phyloP scores from a whole-genome alignment of 225 moss, liverwort and hornwort species.

The Marchantia polymorpha region DNA sequence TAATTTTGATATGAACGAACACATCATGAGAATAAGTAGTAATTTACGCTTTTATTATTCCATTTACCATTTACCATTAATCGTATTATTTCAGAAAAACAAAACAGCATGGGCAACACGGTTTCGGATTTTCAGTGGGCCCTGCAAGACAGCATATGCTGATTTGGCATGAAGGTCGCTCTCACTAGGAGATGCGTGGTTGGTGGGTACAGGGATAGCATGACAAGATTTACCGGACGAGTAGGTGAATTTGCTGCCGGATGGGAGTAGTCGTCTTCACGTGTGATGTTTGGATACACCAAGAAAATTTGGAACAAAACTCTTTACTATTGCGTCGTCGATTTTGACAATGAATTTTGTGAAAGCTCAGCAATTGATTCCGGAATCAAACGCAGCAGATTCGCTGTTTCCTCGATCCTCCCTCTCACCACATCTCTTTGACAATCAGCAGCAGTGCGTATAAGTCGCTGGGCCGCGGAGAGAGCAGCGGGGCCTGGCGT shows the following conservation, averaged over 20 bases:
- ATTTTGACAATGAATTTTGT: background rate
- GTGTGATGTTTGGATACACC: background rate
- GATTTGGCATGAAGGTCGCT: background rate
- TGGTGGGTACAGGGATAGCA: background rate
- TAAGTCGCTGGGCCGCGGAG: background rate
- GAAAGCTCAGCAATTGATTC: background rate
- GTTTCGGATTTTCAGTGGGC: too few species aligned
- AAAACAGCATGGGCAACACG: too few species aligned
- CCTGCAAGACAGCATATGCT: background rate
- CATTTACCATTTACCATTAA: too few species aligned
- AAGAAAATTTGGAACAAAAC: background rate
- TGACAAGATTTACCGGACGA: background rate
- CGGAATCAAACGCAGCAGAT: slow-evolving; percentile 3
- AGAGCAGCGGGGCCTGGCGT: background rate
- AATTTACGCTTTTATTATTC: too few species aligned
- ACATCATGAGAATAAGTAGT: too few species aligned
- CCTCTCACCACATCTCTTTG: background rate
- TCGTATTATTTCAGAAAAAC: too few species aligned
- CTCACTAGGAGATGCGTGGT: background rate
- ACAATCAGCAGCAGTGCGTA: background rate
- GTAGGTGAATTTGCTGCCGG: slow-evolving; percentile 1
- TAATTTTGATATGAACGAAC: too few species aligned
- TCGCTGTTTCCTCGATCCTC: background rate
- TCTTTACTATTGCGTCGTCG: too few species aligned
- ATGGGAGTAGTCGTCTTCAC: background rate